Evolutionary conservation across 495 filamentous ascomycete genomes (phyloP).

Genomic region (Pseudoneurospora amorphoporcata): DNA sequence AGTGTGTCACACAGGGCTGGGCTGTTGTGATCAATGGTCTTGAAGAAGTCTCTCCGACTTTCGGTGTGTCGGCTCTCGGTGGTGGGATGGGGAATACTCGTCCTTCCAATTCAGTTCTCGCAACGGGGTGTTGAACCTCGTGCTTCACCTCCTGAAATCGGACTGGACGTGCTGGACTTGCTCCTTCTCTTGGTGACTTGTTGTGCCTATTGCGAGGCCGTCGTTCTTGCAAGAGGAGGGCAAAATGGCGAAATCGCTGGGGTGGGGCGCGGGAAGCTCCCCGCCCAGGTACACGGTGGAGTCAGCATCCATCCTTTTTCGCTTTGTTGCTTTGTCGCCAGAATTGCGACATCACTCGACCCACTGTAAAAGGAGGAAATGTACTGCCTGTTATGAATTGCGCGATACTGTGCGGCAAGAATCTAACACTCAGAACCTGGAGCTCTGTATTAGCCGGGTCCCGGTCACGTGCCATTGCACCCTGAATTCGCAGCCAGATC

Average conservation of each 20-base stretch:
- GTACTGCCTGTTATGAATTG: neutral
- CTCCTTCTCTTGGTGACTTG: conserved; percentile 3
- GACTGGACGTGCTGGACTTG: neutral
- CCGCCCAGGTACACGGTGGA: neutral
- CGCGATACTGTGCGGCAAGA: accelerated
- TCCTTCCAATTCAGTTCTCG: neutral
- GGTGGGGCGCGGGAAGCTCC: conserved; percentile 10
- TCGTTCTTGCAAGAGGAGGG: conserved; percentile 14
- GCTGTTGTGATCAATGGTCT: neutral
- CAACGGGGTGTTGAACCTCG: neutral
- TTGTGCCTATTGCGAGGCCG: neutral
- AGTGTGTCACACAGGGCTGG: neutral
- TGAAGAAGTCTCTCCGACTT: neutral
- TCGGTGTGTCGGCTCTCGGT: neutral
- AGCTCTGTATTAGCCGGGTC: neutral
- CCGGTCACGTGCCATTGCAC: neutral
- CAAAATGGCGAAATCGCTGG: conserved; percentile 23
- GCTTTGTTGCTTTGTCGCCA: conserved; percentile 22
- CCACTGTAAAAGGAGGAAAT: neutral
- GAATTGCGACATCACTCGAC: conserved; percentile 25
- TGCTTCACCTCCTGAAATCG: neutral
- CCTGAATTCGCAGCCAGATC: neutral
- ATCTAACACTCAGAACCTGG: neutral
- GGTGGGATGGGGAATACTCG: neutral
- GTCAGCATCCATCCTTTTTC: neutral